These are phyloP conservation scores for Fusarium citri DNA, from an alignment of 2,329 filamentous ascomycete genomes.

Conservation along the genomic window DNA sequence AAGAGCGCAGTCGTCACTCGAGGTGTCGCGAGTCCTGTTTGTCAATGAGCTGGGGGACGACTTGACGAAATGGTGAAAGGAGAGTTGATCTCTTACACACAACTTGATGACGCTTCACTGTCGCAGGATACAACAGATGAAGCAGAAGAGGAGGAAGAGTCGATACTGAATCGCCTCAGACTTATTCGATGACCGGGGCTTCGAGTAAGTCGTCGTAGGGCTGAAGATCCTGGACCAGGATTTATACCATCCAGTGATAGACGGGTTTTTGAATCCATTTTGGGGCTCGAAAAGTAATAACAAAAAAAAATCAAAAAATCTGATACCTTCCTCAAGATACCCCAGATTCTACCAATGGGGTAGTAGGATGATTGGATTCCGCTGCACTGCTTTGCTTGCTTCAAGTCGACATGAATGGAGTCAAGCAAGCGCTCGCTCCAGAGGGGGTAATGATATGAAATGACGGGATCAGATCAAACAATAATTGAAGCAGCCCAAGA, in stretches of 20 bases:
- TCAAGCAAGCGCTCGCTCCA: slow-evolving; percentile 19
- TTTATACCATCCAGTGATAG: slow-evolving; percentile 46
- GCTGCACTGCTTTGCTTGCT: not conserved
- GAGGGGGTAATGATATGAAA: slow-evolving; percentile 11
- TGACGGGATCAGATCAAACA: slow-evolving; percentile 18
- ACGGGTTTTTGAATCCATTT: slow-evolving; percentile 50
- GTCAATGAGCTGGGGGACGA: slow-evolving; percentile 27
- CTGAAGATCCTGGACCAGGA: slow-evolving; percentile 46
- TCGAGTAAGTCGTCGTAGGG: slow-evolving; percentile 50
- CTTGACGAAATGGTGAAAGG: slow-evolving; percentile 5
- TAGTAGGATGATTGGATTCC: not conserved
- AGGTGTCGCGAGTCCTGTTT: slow-evolving; percentile 57
- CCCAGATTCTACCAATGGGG: not conserved
- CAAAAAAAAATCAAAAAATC: not conserved
- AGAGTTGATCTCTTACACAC: slow-evolving; percentile 50
- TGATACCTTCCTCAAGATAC: not conserved
- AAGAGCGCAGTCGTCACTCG: slow-evolving; percentile 62
- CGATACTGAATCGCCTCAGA: slow-evolving; percentile 49
- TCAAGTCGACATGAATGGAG: not conserved
- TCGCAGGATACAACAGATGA: slow-evolving; percentile 44
- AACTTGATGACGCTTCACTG: slow-evolving; percentile 42
- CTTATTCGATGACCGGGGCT: slow-evolving; percentile 50
- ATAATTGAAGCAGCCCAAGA: slow-evolving; percentile 7
- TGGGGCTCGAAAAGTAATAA: not conserved
- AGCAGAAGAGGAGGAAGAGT: slow-evolving; percentile 46